Evolutionary conservation across 257 asterid genomes (phyloP).

Genomic region (Anisodus tanguticus): DNA sequence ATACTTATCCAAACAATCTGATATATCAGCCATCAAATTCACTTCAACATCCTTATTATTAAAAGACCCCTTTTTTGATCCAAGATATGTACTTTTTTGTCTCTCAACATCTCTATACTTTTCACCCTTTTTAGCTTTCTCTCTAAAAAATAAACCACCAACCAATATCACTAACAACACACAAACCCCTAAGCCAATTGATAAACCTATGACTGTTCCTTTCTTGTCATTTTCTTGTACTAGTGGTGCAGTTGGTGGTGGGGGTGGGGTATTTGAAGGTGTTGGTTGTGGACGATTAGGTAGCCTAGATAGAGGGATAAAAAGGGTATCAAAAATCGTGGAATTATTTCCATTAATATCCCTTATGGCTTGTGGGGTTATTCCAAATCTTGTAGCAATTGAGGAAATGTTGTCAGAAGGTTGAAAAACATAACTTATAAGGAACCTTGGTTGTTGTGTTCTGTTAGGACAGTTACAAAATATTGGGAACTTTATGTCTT

Average conservation of each 20-base stretch:
- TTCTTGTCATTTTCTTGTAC: slow-evolving; percentile 38
- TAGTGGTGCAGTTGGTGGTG: background rate
- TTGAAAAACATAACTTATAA: slow-evolving; percentile 71
- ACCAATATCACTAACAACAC: slow-evolving; percentile 50
- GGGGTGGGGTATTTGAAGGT: slow-evolving; percentile 27
- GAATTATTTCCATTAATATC: slow-evolving; percentile 57
- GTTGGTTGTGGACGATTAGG: slow-evolving; percentile 66
- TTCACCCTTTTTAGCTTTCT: slow-evolving; percentile 42
- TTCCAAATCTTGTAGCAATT: slow-evolving; percentile 57
- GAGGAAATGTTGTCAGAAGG: slow-evolving; percentile 57
- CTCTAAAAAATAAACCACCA: slow-evolving; percentile 49
- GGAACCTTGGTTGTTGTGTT: slow-evolving; percentile 43
- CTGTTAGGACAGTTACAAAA: slow-evolving; percentile 79
- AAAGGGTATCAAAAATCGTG: slow-evolving; percentile 54
- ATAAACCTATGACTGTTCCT: slow-evolving; percentile 65
- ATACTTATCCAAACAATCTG: slow-evolving; percentile 94
- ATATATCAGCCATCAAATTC: slow-evolving; percentile 84
- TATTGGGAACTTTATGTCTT: slow-evolving; percentile 55
- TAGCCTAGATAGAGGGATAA: slow-evolving; percentile 69
- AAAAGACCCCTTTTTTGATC: slow-evolving; percentile 38
- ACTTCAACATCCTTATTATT: slow-evolving; percentile 52
- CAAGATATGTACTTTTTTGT: slow-evolving; percentile 30
- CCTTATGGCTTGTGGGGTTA: slow-evolving; percentile 48
- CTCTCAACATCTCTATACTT: slow-evolving; percentile 49
- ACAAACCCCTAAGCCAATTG: slow-evolving; percentile 65